These are phyloP conservation scores for Spathaspora hagerdaliae DNA, from an alignment of 805 yeast species.

Conservation along the genomic window DNA sequence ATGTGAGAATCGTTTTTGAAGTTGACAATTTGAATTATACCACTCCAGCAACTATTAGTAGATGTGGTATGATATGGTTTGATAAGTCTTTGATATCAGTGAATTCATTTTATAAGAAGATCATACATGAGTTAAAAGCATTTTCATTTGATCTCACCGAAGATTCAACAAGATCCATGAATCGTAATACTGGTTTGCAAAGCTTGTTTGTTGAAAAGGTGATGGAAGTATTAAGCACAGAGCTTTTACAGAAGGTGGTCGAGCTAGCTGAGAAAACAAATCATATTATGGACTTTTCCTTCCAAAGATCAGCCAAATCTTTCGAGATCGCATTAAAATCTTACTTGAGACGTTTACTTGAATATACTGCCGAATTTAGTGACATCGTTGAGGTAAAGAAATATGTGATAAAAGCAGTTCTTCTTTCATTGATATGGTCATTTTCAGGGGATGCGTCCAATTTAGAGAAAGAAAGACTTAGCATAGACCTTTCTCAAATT, in stretches of 20 bases:
- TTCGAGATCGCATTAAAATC: constrained; percentile 37
- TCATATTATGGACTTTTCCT: constrained; percentile 53
- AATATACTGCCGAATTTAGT: constrained; percentile 2
- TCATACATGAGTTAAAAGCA: constrained; percentile 15
- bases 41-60: constrained; percentile 87
- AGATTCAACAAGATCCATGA: constrained; percentile 3
- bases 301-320: constrained; percentile 32
- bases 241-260: constrained; percentile 15
- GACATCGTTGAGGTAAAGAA: constrained; percentile 19
- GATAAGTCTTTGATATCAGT: constrained; percentile 28
- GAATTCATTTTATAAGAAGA: constrained; percentile 12
- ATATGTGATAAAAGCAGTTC: constrained; percentile 29
- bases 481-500: constrained; percentile 18
- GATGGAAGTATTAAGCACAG: neutral
- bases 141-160: constrained; percentile 7
- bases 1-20: constrained; percentile 71
- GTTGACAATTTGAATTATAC: constrained; percentile 62
- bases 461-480: constrained; percentile 36
- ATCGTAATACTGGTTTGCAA: constrained; percentile 8
- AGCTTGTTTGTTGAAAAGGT: constrained; percentile 9
- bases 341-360: constrained; percentile 22
- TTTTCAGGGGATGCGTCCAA: constrained; percentile 54
- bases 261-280: constrained; percentile 18
- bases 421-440: constrained; percentile 54
- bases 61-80: constrained; percentile 88